Conservation (phyloP, 345 rosid species). For the Dimocarpus longan region DNA sequence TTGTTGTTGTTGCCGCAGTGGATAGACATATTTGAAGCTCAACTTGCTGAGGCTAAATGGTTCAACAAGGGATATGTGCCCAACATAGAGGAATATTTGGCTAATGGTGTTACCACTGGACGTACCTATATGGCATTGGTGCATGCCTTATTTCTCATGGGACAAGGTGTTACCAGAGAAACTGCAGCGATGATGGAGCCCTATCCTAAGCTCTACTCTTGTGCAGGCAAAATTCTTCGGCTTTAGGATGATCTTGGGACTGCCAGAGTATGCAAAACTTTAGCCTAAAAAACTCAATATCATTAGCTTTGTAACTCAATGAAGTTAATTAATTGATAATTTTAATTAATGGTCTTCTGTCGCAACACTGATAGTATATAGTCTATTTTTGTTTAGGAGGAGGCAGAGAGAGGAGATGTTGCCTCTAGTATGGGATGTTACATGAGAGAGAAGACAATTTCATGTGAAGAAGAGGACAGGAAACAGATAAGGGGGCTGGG, state of each 20-base stretch:
- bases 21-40: conserved; percentile 30
- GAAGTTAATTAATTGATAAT: too few species aligned
- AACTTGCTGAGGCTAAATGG: conserved; percentile 28
- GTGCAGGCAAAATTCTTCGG: conserved; percentile 24
- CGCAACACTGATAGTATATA: not conserved
- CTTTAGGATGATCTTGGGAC: conserved; percentile 39
- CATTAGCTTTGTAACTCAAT: not conserved
- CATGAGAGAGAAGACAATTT: conserved; percentile 17
- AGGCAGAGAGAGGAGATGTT: conserved; percentile 38
- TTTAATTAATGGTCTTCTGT: not conserved
- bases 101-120: conserved; percentile 25
- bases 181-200: conserved; percentile 20
- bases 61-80: conserved; percentile 24
- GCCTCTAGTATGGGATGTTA: conserved; percentile 28
- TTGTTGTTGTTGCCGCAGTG: conserved; percentile 21
- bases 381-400: conserved; percentile 16
- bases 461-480: conserved; percentile 26
- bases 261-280: conserved; percentile 24
- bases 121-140: conserved; percentile 35
- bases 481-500: conserved; percentile 22
- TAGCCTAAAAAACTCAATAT: not conserved
- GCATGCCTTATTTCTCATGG: conserved; percentile 30
- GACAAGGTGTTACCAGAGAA: conserved; percentile 17
- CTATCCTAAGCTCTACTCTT: conserved; percentile 29
- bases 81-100: conserved; percentile 25